Percentiles rank a stretch among this genome's conserved stretches.
These are phyloP conservation scores for Pseudogymnoascus pannorum DNA, from an alignment of 2,329 filamentous ascomycete species.

Conservation along the genomic window DNA sequence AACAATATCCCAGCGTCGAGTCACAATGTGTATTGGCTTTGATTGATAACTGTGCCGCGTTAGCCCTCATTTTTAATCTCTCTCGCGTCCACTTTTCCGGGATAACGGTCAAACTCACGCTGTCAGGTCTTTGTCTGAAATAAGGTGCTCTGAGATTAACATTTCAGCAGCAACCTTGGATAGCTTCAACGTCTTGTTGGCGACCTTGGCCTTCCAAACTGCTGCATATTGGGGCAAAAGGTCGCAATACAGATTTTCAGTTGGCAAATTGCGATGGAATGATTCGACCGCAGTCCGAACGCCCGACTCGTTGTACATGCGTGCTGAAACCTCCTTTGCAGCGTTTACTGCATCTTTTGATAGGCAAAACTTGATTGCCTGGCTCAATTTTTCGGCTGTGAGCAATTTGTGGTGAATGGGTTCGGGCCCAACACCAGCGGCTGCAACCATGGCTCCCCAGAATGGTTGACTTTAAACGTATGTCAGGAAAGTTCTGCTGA, in stretches of 20 bases:
- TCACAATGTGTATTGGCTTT: constrained; percentile 27
- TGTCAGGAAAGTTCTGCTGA: neutral
- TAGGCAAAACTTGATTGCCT: constrained; percentile 32
- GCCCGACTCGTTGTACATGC: constrained; percentile 32
- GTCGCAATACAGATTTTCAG: constrained; percentile 31
- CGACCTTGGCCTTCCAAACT: constrained; percentile 40
- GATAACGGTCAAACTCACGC: constrained; percentile 31
- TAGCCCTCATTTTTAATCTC: neutral
- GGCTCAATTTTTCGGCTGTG: constrained; percentile 29
- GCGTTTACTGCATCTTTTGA: constrained; percentile 25
- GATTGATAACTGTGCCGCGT: constrained; percentile 39
- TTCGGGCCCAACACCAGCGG: constrained; percentile 36
- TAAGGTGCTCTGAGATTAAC: constrained; percentile 42
- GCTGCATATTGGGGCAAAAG: constrained; percentile 40
- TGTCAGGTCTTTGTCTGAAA: constrained; percentile 42
- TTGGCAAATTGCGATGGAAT: constrained; percentile 34
- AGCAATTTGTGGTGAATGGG: constrained; percentile 33
- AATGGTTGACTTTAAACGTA: constrained; percentile 32
- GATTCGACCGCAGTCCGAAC: constrained; percentile 33
- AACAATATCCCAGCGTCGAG: constrained; percentile 28
- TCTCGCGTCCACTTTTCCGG: constrained; percentile 46
- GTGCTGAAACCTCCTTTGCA: constrained; percentile 29
- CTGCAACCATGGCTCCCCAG: constrained; percentile 36
- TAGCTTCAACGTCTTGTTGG: constrained; percentile 36
- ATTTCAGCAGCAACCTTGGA: constrained; percentile 47